Evolutionary conservation across 352 stramenopile species (phyloP), one percentile per base, ranked within the genome.

Genomic region (Phytopythium kandeliae): DNA sequence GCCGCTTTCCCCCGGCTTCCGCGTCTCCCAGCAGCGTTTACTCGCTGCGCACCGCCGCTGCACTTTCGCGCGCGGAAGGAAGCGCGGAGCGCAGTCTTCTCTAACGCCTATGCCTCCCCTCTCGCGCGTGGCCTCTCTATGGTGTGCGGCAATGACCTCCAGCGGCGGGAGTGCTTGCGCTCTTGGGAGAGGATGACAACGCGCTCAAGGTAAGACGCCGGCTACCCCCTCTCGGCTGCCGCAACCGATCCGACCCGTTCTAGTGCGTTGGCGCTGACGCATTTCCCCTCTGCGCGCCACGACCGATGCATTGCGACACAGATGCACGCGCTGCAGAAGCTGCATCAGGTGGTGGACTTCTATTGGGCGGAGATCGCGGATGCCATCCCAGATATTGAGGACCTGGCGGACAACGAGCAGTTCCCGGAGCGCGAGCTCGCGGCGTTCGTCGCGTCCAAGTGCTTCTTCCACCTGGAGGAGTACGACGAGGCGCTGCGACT

Each of bases 381-480:
- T 44, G 85, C 85, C 42, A 85, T 98, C 30, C 79, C 89, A 25
- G 59, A 95, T 22, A 97, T 98, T 37, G 94, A 98, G 66, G 90
- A 78, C 41, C 71, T 98, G n/a, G 94, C 85, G 42, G 94, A 98
- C 63, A 87, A 97, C 57, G 84, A 95, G 31, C 62, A 65, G n/a
- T 98, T 98, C 61, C 70, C 85, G 36, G 72, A 95, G 43, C 82
- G 81, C 36, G 85, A 98, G 46, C 73, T 98, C 36, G 94, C 94
- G 13, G 93, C 94, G 15, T 85, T 74, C 31, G 82, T 98, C 37
- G 92, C 92, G 17, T 97, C 90, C 62, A 96, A 89, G 74, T 97
- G 97, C 56, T 99, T 99, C 57, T 99, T 98, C 65, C 96, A 99
- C 67, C 69, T 99, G 37, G 96, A 99, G 60, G 97, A 99, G 72